phyloP scores from a whole-genome alignment of 2,329 filamentous ascomycete genomes.

The Alternaria infectoria region DNA sequence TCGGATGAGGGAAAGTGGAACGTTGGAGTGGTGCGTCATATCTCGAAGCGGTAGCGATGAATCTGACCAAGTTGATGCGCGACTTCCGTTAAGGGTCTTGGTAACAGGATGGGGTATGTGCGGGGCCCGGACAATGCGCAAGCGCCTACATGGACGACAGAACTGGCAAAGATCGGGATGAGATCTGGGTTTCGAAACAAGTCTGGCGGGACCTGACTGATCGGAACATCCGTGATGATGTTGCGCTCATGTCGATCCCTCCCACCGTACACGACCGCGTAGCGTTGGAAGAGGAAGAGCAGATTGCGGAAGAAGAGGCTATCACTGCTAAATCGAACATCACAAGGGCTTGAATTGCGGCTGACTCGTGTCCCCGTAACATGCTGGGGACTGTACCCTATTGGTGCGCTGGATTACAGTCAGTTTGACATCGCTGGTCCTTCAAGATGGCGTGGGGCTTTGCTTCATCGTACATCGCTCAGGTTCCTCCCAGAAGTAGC shows the following conservation, averaged over 20 bases:
- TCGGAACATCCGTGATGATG: background rate
- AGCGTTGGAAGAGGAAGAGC: background rate
- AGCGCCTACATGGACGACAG: background rate
- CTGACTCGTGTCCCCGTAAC: background rate
- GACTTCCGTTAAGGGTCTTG: background rate
- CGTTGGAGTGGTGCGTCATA: background rate
- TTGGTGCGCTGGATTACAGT: background rate
- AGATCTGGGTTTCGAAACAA: background rate
- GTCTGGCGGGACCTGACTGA: background rate
- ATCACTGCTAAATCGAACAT: background rate
- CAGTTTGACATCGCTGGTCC: background rate
- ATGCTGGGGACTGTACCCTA: background rate
- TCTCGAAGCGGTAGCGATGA: background rate
- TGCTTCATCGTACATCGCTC: no score
- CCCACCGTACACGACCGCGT: background rate
- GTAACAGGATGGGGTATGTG: background rate
- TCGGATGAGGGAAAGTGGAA: background rate
- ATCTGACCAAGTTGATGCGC: background rate
- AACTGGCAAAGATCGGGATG: background rate
- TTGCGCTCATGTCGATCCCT: background rate
- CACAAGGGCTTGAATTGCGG: background rate
- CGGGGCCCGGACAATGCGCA: background rate
- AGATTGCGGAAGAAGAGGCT: background rate
- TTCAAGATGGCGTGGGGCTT: background rate
- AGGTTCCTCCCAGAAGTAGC: background rate